phyloP scores from a whole-genome alignment of 1,284 basidiomycete genomes.

The Moesziomyces aphidis region DNA sequence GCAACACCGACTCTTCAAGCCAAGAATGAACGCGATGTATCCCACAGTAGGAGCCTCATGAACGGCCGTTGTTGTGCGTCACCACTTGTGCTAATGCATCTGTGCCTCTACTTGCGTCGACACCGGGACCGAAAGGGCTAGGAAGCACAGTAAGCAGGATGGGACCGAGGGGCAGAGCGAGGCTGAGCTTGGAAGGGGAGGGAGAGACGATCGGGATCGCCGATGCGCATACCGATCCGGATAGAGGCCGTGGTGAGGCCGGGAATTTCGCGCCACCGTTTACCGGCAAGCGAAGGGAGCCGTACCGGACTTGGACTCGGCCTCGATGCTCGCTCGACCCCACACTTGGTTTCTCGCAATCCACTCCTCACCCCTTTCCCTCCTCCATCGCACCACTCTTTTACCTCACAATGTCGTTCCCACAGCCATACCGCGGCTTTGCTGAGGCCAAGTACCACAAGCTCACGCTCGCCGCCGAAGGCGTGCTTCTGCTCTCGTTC shows the following conservation, averaged over 20 bases:
- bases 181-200: no score
- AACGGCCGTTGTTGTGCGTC: no score
- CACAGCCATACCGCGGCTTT: slow-evolving; percentile 41
- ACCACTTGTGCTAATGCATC: no score
- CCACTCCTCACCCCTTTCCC: not conserved
- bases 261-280: slow-evolving; percentile 5
- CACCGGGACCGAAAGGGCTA: not conserved
- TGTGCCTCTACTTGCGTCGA: not conserved
- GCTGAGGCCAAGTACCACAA: slow-evolving; percentile 50
- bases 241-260: not conserved
- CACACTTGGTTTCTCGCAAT: not conserved
- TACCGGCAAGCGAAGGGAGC: slow-evolving; percentile 14
- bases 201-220: not conserved
- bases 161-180: no score
- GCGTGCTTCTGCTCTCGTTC: slow-evolving; percentile 60
- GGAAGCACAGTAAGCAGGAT: not conserved
- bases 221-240: not conserved
- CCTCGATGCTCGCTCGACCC: not conserved
- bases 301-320: slow-evolving; percentile 2
- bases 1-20: slow-evolving; percentile 4
- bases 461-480: slow-evolving; percentile 46
- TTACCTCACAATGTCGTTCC: slow-evolving; percentile 35
- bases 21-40: not conserved
- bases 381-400: not conserved
- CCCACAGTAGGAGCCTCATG: no score